Base-by-base conservation (phyloP, 2,329 filamentous ascomycete genomes). In the Hirsutella minnesotensis region DNA sequence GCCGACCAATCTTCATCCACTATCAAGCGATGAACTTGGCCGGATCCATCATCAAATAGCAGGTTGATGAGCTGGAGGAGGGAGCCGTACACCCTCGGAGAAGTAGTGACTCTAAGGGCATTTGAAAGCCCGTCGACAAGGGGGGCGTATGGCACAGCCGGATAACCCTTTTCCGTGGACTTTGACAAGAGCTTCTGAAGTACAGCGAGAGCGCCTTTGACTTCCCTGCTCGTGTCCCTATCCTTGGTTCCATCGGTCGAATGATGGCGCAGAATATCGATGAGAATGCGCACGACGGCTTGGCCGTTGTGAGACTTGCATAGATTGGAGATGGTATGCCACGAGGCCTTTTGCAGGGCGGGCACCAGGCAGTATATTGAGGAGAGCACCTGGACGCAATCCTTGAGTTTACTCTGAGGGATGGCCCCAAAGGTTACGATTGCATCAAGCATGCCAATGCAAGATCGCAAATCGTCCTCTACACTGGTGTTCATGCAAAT, bases 251-350 rank as follows among this genome's bases (percentile, higher is more conserved):
- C 65, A 34, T 69, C 65, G 1, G 55, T 47, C 2, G 67, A 60
- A 31, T 72, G 66, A 42, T 69, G 68, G 35, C 70, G 69, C 20
- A 83, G 62, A 12, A 81, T 73, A 43, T 81, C 74, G 27, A 86
- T 66, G 19, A 86, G 61, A 20, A 81, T 73, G 43, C 77, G 71
- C 38, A 87, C 71, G 2, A 81, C 80, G 30, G 75, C 75, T 48
- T 84, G 80, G 18, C 82, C 82, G 49, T 86, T 77, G 55, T 87
- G 83, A 1, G 83, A 87, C 52, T 71, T 79, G 64, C 81, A 81
- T 0, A 89, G 66, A 49, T 86, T 82, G 54, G 74, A 71, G 27
- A 88, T 66, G 1, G 79, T 81, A 47, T 77, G 75, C 83, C 83
- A 88, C 3, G 83, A 73, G 34, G 75, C 70, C 47, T 79, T 76